phyloP scores from a whole-genome alignment of 1,284 basidiomycete species.

The Entoloma clypeatum region DNA sequence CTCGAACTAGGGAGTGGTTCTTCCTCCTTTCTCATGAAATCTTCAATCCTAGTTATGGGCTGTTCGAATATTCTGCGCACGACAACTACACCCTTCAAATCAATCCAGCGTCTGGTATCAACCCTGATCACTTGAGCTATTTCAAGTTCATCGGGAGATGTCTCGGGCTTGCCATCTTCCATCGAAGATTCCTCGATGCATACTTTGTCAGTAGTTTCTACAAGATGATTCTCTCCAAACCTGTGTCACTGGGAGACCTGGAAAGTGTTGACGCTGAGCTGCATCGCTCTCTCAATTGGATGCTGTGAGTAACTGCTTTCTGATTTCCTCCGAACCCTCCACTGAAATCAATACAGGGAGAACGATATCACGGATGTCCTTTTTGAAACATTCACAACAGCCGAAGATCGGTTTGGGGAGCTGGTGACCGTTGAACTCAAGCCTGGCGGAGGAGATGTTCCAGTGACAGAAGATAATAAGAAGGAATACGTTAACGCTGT shows the following conservation, averaged over 20 bases:
- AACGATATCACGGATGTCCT: slow-evolving; percentile 95
- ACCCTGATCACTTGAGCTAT: slow-evolving; percentile 98
- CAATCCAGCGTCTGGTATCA: slow-evolving; percentile 96
- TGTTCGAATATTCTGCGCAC: slow-evolving; percentile 99
- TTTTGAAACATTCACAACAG: slow-evolving; percentile 91
- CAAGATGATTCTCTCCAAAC: slow-evolving; percentile 96
- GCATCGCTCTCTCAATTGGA: slow-evolving; percentile 93
- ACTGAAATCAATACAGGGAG: slow-evolving; percentile 48
- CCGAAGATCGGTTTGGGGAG: slow-evolving; percentile 97
- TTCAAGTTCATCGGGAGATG: slow-evolving; percentile 99
- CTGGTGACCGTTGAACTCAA: slow-evolving; percentile 92
- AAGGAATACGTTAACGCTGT: slow-evolving; percentile 96
- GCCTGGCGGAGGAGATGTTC: slow-evolving; percentile 77
- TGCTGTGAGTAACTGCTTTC: slow-evolving; percentile 65
- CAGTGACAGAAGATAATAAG: slow-evolving; percentile 98
- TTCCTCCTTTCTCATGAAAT: slow-evolving; percentile 99
- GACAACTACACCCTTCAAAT: slow-evolving; percentile 99
- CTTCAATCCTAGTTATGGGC: slow-evolving; percentile 98
- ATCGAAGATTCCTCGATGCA: slow-evolving; percentile 96
- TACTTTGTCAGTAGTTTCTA: slow-evolving; percentile 99
- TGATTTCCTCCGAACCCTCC: slow-evolving; percentile 5
- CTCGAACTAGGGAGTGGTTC: slow-evolving; percentile 86
- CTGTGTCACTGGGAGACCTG: slow-evolving; percentile 80
- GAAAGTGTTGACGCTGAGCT: slow-evolving; percentile 90
- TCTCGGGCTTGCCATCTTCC: slow-evolving; percentile 96